Base-by-base conservation (phyloP, 176 grass and related monocot genomes). In the Triticum dicoccoides region DNA sequence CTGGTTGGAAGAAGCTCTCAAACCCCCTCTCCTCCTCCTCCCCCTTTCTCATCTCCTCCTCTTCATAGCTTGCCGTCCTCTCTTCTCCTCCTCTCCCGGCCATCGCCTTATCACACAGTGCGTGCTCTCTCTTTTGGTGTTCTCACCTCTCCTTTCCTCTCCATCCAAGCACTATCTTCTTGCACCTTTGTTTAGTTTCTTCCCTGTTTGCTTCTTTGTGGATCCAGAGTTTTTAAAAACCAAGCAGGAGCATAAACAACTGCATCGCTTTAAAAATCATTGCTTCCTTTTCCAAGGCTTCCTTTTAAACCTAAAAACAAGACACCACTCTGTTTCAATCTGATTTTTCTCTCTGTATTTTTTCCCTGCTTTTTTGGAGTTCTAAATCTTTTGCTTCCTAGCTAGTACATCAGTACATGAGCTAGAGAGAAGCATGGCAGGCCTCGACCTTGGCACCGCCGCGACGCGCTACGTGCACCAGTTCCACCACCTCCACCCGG, bases 391-490 rank as follows among this genome's bases (percentile, higher is more conserved):
- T 63, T 81, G 71, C 69, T 91, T 51, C 82, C 63, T 52, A 85
- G 89, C 37, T 85, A 84, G 73, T 76, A 29, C 84, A 87, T 91
- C 85, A 87, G 81, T 95, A 88, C 90, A 91, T 94, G 97, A 90
- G 90, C 87, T 93, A 97, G 90, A 27, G 73, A 81, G 82, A 91
- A 91, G 86, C 89, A 99, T 99, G 97, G 97, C 92, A 25, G 97
- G 94, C 33, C 87, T 99, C 87, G 94, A 99, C 91, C 97, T 99
- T 27, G 89, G 94, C 85, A 93, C 90, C 83, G 86, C 94, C 42
- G 92, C 94, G 24, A 87, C 94, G 35, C 90, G 94, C 89, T 99
- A 90, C 88, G 89, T 94, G 35, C 94, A 97, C 32, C 90, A 91
- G 58, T 89, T 92, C 83, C 92, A 99, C 75, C 92, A 89, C 20